Base-by-base conservation (phyloP, 352 stramenopile genomes). In the Phytophthora multivora region DNA sequence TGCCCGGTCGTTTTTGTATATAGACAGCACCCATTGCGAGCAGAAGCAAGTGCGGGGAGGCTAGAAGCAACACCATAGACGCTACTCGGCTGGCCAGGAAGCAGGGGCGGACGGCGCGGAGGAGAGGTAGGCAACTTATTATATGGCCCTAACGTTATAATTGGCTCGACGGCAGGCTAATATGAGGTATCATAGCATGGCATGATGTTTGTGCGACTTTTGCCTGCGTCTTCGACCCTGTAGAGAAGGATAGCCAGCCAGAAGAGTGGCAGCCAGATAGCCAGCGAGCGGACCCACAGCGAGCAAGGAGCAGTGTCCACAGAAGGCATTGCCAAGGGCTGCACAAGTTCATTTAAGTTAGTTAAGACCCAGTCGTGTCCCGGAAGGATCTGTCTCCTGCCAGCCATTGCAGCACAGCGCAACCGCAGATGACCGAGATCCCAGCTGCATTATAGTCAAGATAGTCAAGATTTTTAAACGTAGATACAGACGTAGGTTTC, bases 91-190 rank as follows among this genome's bases (percentile, higher is more conserved):
- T 15, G 30, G 46, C 15, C 31, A 23, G 25, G 46, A 57, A 50
- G 47, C 21, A n/a, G 51, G 26, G 16, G 31, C 8, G 47, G 23
- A 47, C 50, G 48, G 25, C 54, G 19, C 13, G 35, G 19, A 57
- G 46, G 51, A 26, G 47, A 69, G 63, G 58, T 71, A 63, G 58
- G 54, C 42, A 55, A 66, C 41, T 60, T 67, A 66, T 72, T 70
- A 73, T 76, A 59, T 66, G 63, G 54, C 43, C 39, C 51, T 55
- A 69, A 66, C 41, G 56, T 69, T 73, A 69, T 60, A 69, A 64
- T 71, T 66, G 68, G 68, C 68, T 68, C 68, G 51, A 64, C 18
- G 68, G 68, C 38, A 76, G 63, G 63, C 68, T 76, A 73, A 76
- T 76, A 76, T 71, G 60, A 66, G 63, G 59, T 73, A 73, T 43